These are phyloP conservation scores for Pleurotus djamor DNA, from an alignment of 768 basidiomycete genomes.

Conservation along the genomic window DNA sequence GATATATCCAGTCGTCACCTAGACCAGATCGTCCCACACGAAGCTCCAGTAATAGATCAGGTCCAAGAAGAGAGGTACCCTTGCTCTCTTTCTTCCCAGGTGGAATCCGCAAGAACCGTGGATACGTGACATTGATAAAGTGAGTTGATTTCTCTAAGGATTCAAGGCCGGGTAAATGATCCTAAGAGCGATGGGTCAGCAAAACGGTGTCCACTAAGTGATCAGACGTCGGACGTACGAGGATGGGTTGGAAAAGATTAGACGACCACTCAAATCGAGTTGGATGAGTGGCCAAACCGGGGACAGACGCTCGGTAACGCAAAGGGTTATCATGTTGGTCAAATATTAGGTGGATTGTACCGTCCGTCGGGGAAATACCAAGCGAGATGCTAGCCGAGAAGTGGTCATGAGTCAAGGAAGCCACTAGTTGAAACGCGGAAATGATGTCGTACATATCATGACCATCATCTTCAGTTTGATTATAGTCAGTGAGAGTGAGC, in stretches of 20 bases:
- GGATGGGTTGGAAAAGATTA: slow-evolving; percentile 21
- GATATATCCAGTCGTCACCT: slow-evolving; percentile 35
- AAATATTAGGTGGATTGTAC: slow-evolving; percentile 29
- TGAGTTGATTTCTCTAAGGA: slow-evolving; percentile 22
- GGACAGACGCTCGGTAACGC: slow-evolving; percentile 25
- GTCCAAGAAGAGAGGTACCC: background rate
- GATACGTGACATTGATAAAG: slow-evolving; percentile 34
- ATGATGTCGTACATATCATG: slow-evolving; percentile 25
- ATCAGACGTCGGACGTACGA: slow-evolving; percentile 5
- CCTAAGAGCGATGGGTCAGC: slow-evolving; percentile 10
- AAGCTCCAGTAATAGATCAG: slow-evolving; percentile 30
- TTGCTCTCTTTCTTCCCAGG: background rate
- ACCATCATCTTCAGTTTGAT: slow-evolving; percentile 33
- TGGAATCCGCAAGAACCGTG: slow-evolving; percentile 23
- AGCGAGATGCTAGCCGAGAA: slow-evolving; percentile 24
- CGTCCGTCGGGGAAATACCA: slow-evolving; percentile 32
- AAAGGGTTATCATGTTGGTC: slow-evolving; percentile 35
- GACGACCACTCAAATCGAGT: slow-evolving; percentile 17
- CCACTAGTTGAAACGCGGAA: background rate
- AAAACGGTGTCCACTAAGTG: background rate
- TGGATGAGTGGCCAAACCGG: slow-evolving; percentile 26
- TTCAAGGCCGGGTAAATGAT: slow-evolving; percentile 29
- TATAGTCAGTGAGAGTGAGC: slow-evolving; percentile 28
- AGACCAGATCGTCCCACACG: slow-evolving; percentile 31
- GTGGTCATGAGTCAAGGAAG: background rate